A percentile compares a stretch with the other conserved stretches of the same genome.
phyloP scores from a whole-genome alignment of 1,284 basidiomycete genomes.

The Puccinia novopanici region DNA sequence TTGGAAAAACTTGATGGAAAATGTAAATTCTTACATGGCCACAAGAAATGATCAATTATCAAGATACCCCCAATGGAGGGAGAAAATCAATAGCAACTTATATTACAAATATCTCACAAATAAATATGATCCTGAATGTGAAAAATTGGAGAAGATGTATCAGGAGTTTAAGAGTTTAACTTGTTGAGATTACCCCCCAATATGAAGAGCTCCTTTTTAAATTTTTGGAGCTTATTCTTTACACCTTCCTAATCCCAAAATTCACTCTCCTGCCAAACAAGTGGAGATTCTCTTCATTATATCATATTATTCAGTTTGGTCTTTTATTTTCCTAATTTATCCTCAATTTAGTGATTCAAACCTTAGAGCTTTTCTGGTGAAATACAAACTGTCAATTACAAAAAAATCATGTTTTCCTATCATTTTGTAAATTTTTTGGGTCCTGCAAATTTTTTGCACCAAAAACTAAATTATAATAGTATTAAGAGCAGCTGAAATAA shows the following conservation, averaged over 20 bases:
- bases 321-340: background rate
- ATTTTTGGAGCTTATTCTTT: background rate
- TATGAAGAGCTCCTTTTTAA: background rate
- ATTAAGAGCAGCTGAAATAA: no score
- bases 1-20: background rate
- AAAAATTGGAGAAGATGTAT: background rate
- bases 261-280: no score
- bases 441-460: no score
- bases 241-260: no score
- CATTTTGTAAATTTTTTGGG: no score
- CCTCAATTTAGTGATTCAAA: no score
- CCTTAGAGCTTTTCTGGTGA: no score
- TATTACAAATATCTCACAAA: slow-evolving; percentile 6
- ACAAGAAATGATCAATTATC: background rate
- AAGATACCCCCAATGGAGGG: background rate
- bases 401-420: no score
- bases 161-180: background rate
- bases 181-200: background rate
- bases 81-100: background rate
- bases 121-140: background rate
- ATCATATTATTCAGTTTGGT: no score
- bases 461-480: no score
- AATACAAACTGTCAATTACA: no score
- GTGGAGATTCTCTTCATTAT: no score
- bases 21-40: background rate